phyloP scores from a whole-genome alignment of 2,329 filamentous ascomycete genomes.

The Colletotrichum sojae region DNA sequence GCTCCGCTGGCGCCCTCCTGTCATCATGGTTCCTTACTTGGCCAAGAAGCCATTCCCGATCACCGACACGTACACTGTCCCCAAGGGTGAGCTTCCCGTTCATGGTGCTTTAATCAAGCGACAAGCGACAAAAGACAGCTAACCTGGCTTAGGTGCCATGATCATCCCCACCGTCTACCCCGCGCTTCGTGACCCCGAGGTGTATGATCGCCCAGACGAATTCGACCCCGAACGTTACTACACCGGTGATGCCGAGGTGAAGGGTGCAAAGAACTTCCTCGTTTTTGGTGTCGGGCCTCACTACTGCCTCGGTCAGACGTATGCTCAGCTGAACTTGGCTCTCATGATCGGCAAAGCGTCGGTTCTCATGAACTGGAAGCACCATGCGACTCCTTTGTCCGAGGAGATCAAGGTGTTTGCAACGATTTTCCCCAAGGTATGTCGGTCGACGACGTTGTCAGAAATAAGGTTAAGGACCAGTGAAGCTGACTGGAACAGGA shows the following conservation, averaged over 20 bases:
- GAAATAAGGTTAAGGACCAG: constrained; percentile 30
- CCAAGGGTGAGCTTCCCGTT: constrained; percentile 74
- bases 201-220: constrained; percentile 89
- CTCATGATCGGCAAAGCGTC: constrained; percentile 92
- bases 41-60: constrained; percentile 97
- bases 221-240: constrained; percentile 96
- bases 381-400: constrained; percentile 84
- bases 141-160: constrained; percentile 77
- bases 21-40: constrained; percentile 96
- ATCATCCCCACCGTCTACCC: constrained; percentile 92
- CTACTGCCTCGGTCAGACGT: constrained; percentile 95
- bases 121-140: not conserved
- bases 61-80: constrained; percentile 88
- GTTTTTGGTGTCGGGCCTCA: constrained; percentile 97
- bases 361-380: constrained; percentile 89
- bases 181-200: constrained; percentile 91
- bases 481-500: constrained; percentile 67
- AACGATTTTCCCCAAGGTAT: constrained; percentile 95
- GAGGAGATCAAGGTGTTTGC: constrained; percentile 99
- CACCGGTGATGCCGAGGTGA: constrained; percentile 87
- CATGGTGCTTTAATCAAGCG: not conserved
- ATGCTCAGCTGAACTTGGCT: constrained; percentile 90
- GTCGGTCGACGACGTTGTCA: constrained; percentile 48
- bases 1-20: constrained; percentile 93
- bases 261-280: constrained; percentile 92